Base-by-base conservation (phyloP, 805 yeast genomes). In the Pichia insulana region DNA sequence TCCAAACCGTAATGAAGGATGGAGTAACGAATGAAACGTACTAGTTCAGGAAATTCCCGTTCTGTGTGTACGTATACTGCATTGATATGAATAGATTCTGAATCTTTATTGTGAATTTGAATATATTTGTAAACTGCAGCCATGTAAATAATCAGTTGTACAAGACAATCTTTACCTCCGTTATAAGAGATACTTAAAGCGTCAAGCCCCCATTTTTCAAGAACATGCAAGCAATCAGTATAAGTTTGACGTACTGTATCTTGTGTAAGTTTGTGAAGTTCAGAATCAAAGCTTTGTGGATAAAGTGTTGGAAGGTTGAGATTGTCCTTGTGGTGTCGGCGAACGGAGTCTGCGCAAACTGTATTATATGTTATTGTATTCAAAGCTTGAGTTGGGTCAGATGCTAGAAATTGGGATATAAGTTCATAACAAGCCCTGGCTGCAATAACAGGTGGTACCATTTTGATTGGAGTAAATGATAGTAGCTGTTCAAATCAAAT, bases 101-200 rank as follows among this genome's bases (percentile, higher is more conserved):
- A 11, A 12, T 22, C 18, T 18, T 36, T 54, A 16, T 46, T 34
- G 19, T 50, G 45, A 3, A 48, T 39, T 18, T 47, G 30, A 32
- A 48, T 26, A 31, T 51, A 38, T 33, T 46, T 55, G 40, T 59
- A 58, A 12, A 62, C 50, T 34, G 74, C 76, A 2, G 92, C 80
- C 40, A 89, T 63, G 41, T 85, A 76, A 5, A 92, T 56, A 13
- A 87, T 67, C 42, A 92, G 70, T 82, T 90, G 78, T 27, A 89
- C 97, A 37, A 89, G 74, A 54, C 97, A 92, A 63, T 92, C 98
- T 57, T 92, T 92, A 2, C 98, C 98, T 10, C 98, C 98, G 58
- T 92, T 92, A 61, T 83, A 92, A 2, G 95, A 83, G 12, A 92
- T 69, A 0, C 97, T 82, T 3, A 84, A 62, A 44, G 82, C 79